Percentiles rank a stretch among this genome's conserved stretches.
Evolutionary conservation across 192 early-diverging fungal species (phyloP).

Genomic region (Anaeromyces robustus): DNA sequence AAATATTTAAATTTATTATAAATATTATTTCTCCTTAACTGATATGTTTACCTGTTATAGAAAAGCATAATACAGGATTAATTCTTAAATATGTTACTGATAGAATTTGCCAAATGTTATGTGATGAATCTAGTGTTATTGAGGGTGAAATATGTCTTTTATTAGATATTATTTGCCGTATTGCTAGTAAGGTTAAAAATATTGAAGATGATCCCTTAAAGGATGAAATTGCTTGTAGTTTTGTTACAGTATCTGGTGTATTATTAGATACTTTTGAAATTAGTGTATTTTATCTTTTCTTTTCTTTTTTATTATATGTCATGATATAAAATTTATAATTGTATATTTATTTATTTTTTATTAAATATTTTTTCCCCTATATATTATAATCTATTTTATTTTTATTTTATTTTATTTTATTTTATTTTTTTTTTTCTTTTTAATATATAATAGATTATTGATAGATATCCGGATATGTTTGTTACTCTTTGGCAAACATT

Average conservation of each 20-base stretch:
- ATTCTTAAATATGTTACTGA: background rate
- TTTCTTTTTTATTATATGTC: no score
- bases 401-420: no score
- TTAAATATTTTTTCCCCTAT: no score
- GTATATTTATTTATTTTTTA: no score
- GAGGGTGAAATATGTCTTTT: background rate
- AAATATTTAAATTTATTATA: background rate
- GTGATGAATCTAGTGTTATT: background rate
- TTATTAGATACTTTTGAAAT: background rate
- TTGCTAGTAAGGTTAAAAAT: background rate
- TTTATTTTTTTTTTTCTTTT: no score
- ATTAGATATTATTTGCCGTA: background rate
- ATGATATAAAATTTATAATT: no score
- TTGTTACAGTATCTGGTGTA: background rate
- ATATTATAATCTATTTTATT: no score
- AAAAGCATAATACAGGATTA: background rate
- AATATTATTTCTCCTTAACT: background rate
- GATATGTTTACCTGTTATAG: background rate
- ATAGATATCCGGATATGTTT: background rate
- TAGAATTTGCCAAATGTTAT: background rate
- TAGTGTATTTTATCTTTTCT: background rate
- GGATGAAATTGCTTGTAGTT: background rate
- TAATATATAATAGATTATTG: background rate
- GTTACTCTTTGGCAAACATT: background rate
- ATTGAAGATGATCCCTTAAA: background rate